Evolutionary conservation across 345 rosid species (phyloP), one percentile per base, ranked within the genome.

Genomic region (Acer negundo): DNA sequence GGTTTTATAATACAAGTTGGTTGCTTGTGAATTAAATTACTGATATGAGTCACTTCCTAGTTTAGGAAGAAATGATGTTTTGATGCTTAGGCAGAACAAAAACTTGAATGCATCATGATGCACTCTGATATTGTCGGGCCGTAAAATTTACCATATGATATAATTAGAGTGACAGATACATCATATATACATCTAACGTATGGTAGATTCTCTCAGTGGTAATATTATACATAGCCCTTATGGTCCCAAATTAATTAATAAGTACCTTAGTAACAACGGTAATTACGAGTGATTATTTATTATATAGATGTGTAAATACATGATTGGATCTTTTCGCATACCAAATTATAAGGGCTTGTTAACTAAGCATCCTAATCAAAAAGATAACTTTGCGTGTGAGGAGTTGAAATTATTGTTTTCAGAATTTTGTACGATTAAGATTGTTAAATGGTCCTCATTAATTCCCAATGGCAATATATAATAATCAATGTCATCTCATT

Each of bases 11-110:
- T 19, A 10, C 47, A 71, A 28, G 47, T 24, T 19, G 72, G 38
- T 78, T 81, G 82, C 86, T 84, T 81, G 71, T 65, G 15, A 67
- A 24, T 49, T 79, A 61, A 73, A 79, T 75, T 7, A 78, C 1
- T 23, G 62, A 23, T 56, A 23, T 10, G 69, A 44, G 26, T 26
- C 0, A 53, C 12, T 72, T 40, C 67, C 70, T 40, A 75, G 72
- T 40, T 79, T 59, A 20, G 35, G 70, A 38, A 62, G 72, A 49
- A 68, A 80, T 53, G 38, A 56, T 72, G 13, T 10, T 49, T 46
- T 26, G 67, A 80, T 77, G 84, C 80, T 71, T 80, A 6, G 31
- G 63, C 62, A 56, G 67, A 75, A 53, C 82, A 80, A 75, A 80
- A 80, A 82, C 68, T 42, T 75, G 28, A 26, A 26, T 26, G 28